Evolutionary conservation across 768 basidiomycete genomes (phyloP).

Genomic region (Xerocomellus intermedius): DNA sequence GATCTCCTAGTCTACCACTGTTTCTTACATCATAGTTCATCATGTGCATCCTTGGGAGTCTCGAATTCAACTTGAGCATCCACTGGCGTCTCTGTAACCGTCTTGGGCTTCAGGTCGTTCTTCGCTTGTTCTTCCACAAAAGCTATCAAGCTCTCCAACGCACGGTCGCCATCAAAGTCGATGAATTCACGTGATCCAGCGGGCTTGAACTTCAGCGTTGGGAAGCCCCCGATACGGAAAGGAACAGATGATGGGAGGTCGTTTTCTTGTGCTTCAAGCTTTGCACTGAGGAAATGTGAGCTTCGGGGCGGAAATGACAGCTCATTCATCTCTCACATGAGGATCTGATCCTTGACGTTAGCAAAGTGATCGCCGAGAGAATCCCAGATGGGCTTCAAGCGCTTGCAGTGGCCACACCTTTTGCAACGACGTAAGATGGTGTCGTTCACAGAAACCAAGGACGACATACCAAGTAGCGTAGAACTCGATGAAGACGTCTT

Average conservation of each 20-base stretch:
- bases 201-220: slow-evolving; percentile 94
- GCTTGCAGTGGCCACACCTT: slow-evolving; percentile 96
- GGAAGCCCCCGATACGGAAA: slow-evolving; percentile 89
- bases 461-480: slow-evolving; percentile 87
- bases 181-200: slow-evolving; percentile 85
- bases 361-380: slow-evolving; percentile 83
- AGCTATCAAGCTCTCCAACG: slow-evolving; percentile 78
- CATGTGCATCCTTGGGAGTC: slow-evolving; percentile 24
- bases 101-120: slow-evolving; percentile 57
- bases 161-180: slow-evolving; percentile 92
- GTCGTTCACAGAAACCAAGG: background rate
- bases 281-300: slow-evolving; percentile 56
- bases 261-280: slow-evolving; percentile 96
- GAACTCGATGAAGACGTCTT: slow-evolving; percentile 97
- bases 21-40: slow-evolving; percentile 27
- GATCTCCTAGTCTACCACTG: slow-evolving; percentile 16
- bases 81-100: slow-evolving; percentile 19
- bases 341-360: slow-evolving; percentile 64
- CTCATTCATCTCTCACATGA: slow-evolving; percentile 59
- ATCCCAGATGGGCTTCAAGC: slow-evolving; percentile 94
- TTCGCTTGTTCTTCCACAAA: slow-evolving; percentile 82
- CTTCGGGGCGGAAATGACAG: background rate
- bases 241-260: slow-evolving; percentile 86
- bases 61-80: slow-evolving; percentile 28
- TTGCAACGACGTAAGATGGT: background rate